Base-by-base conservation (phyloP, 495 filamentous ascomycete genomes). In the Chaetomidium leptoderma region DNA sequence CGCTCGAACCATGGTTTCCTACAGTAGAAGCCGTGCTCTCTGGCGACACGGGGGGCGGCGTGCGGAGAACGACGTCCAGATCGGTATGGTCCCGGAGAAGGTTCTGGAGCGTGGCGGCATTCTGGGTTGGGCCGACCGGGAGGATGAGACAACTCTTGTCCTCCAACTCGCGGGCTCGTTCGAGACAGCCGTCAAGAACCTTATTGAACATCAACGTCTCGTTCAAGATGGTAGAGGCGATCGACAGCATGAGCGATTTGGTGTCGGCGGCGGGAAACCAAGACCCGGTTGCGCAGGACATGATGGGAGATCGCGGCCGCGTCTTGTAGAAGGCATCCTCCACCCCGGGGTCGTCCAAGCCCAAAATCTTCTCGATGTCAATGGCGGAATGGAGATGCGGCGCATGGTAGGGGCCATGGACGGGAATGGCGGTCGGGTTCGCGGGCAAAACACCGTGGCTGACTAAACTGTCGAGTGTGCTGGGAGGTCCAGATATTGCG, bases 321-420 rank as follows among this genome's bases (percentile, higher is more conserved):
- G 81, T 78, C 40, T 61, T 65, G 11, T 70, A 63, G n/a, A 85
- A 72, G 14, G 72, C 71, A 11, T 66, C 67, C 7, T 57, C 55
- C 9, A 78, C 64, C 7, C 52, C 63, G 23, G 71, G 55, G n/a
- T 76, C 69, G 36, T 72, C 60, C 27, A 79, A 66, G 5, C 63
- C 61, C 26, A 91, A 63, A 43, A 92, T 82, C 51, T 78, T 78
- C 40, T 81, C 78, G 37, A 88, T 73, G 60, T 91, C 82, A 14
- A 74, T 74, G 16, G 74, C 56, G 6, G 75, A 75, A 70, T 90
- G 86, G 9, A 95, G 71, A 68, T 95, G 89, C 1, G 78, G 62
- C 13, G 90, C 88, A 72, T 96, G 91, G 63, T 90, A 95, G 2
- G 90, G 88, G 1, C 86, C 90, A 61, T 87, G 84, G 21, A 95